Base-by-base conservation (phyloP, 306 rosid genomes). In the Inga oerstediana region DNA sequence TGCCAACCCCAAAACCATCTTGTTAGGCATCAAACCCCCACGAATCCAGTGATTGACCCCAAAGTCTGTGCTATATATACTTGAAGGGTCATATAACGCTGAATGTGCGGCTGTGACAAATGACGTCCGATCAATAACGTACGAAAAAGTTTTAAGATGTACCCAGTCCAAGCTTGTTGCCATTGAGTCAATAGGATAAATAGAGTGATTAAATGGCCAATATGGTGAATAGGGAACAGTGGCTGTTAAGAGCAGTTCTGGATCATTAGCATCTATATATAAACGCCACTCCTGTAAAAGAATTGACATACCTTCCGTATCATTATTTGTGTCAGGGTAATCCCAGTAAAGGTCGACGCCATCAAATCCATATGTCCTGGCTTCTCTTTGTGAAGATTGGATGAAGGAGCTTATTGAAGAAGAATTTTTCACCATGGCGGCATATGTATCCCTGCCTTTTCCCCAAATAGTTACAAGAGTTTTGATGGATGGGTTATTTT, bases 381-480 rank as follows among this genome's bases (percentile, higher is more conserved):
- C 89, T 1, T 69, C 10, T 9, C 5, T 72, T 11, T 86, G 37
- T 2, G 89, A 86, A 61, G 91, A 86, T 1, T 79, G 67, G 17
- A 89, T 77, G 83, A 89, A 89, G 3, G 87, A 46, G 34, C 69
- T 82, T 39, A 6, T 6, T 3, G 64, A 24, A 62, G 88, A 78
- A 46, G 41, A 16, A 8, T 41, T 84, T 17, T 32, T 78, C 3
- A 74, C 77, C 79, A 85, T 74, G 22, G 11, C 49, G 5, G 9
- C 4, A n/a, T n/a, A 85, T 9, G 65, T 72, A 51, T 11, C 35
- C 3, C 2, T 0, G 7, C 1, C 3, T 27, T 11, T 13, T 11
- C 87, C 87, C 1, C 56, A 81, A 17, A 78, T 71, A n/a, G 90
- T 52, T 14, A 86, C 69, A 20, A 87, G 84, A 1, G 87, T 82